Percentiles rank a stretch among this genome's conserved stretches.
These are phyloP conservation scores for Cornus suecica DNA, from an alignment of 148 eudicot species.

Conservation along the genomic window DNA sequence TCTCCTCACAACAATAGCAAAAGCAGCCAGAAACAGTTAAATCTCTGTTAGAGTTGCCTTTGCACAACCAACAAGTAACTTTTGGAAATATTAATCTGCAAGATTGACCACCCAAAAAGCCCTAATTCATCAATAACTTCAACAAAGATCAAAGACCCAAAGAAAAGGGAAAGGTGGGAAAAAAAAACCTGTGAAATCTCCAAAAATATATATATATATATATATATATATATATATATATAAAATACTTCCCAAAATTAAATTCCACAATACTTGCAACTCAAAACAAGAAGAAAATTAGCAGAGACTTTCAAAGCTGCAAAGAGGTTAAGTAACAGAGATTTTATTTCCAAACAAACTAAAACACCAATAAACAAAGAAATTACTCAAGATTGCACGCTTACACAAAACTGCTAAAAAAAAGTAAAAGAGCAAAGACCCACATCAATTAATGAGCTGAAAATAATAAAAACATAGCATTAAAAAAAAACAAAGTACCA, in stretches of 20 bases:
- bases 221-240: no score
- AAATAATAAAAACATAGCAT: conserved; percentile 38
- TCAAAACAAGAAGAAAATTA: neutral
- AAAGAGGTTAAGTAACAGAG: neutral
- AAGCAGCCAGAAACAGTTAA: conserved; percentile 7
- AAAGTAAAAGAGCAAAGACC: conserved; percentile 20
- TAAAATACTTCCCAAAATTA: neutral
- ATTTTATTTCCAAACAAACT: neutral
- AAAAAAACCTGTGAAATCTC: conserved; percentile 9
- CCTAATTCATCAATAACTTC: conserved; percentile 25
- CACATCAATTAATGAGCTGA: conserved; percentile 44
- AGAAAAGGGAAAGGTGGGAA: conserved; percentile 7
- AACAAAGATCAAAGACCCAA: conserved; percentile 30
- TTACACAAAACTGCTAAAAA: neutral
- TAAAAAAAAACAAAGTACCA: conserved; percentile 30
- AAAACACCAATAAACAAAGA: neutral
- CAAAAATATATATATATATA: neutral
- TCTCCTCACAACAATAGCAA: conserved; percentile 12
- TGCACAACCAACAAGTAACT: neutral
- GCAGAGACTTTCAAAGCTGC: no score
- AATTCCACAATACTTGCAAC: neutral
- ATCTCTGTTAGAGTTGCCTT: neutral
- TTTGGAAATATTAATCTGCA: conserved; percentile 3
- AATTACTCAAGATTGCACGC: neutral
- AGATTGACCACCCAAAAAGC: conserved; percentile 18